Evolutionary conservation across 176 grass and related monocot species (phyloP), one percentile per base, ranked within the genome.

Genomic region (Saccharum officinarum): DNA sequence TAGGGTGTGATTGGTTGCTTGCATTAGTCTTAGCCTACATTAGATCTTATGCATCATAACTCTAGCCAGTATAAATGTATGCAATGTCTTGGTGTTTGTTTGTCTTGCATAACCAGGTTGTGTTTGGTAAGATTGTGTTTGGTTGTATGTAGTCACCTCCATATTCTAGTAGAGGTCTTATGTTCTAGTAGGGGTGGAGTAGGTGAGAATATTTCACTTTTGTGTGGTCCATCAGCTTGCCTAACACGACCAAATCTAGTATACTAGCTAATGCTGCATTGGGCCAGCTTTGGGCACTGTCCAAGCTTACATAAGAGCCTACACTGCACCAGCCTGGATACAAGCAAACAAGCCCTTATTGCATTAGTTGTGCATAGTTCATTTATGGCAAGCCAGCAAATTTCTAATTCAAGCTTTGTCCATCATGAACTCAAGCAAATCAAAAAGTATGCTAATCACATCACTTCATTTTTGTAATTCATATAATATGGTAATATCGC

Each of bases 371-470:
- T 45, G 13, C 23, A 61, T 14, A 9, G 12, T 28, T 77, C 59
- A 62, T 62, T 12, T 62, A 12, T 26, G 54, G 54, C 4, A 12
- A 62, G 11, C 22, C 20, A 71, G 38, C 7, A 73, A 71, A 46
- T 73, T 30, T 47, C n/a, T 30, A 28, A 46, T 46, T 30, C 41
- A 73, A 46, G 60, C 25, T 5, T 73, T 73, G 23, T 73, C 40
- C 46, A 80, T 69, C 3, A 28, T 57, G 60, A 80, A 59, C 30
- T 45, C 22, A 37, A 15, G 15, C 5, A 85, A 52, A 41, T 22
- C 46, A 54, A 31, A 1, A 88, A 30, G 76, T 17, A 47, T 84
- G 45, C 33, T 47, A 67, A 67, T 74, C 16, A 75, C 52, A 67
- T 67, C 40, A 71, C 38, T 50, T 41, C 15, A 38, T 52, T 75